Conservation (phyloP, 108 stramenopile genomes). For the Mediolabrus comicus region DNA sequence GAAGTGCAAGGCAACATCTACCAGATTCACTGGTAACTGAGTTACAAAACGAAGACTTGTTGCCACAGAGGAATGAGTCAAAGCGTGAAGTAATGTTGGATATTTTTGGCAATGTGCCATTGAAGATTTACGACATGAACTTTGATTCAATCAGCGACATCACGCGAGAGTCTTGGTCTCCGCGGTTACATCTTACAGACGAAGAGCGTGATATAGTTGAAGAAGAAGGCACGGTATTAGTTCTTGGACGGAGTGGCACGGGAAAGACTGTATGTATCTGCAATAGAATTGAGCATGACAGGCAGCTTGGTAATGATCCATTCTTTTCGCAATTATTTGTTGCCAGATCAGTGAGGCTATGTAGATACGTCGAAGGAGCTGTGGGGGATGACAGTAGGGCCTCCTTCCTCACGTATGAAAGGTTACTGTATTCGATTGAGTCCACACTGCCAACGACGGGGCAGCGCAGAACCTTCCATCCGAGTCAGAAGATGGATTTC, state of each 20-base stretch:
- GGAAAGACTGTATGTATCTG: slow-evolving; percentile 60
- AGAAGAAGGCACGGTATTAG: slow-evolving; percentile 45
- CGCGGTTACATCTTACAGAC: slow-evolving; percentile 45
- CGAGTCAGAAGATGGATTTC: slow-evolving; percentile 2
- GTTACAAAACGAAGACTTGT: background rate
- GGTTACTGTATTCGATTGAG: background rate
- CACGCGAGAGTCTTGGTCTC: slow-evolving; percentile 32
- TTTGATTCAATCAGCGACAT: slow-evolving; percentile 27
- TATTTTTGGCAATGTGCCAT: slow-evolving; percentile 45
- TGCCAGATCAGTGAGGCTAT: slow-evolving; percentile 41
- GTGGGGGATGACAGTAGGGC: slow-evolving; percentile 5
- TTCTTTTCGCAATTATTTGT: slow-evolving; percentile 51
- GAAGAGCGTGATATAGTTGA: slow-evolving; percentile 54
- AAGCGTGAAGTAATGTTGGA: slow-evolving; percentile 29
- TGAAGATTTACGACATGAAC: slow-evolving; percentile 48
- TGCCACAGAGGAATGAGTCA: background rate
- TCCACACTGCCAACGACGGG: background rate
- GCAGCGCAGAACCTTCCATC: background rate
- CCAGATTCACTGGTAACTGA: slow-evolving; percentile 2
- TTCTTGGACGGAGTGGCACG: slow-evolving; percentile 55
- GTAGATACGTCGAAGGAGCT: slow-evolving; percentile 36
- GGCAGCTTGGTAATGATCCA: slow-evolving; percentile 12
- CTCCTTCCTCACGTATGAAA: background rate
- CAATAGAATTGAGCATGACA: slow-evolving; percentile 57
- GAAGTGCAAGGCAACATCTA: slow-evolving; percentile 31